Conservation (phyloP, 129 eudicot species). For the Pseudognaphalium luteoalbum region DNA sequence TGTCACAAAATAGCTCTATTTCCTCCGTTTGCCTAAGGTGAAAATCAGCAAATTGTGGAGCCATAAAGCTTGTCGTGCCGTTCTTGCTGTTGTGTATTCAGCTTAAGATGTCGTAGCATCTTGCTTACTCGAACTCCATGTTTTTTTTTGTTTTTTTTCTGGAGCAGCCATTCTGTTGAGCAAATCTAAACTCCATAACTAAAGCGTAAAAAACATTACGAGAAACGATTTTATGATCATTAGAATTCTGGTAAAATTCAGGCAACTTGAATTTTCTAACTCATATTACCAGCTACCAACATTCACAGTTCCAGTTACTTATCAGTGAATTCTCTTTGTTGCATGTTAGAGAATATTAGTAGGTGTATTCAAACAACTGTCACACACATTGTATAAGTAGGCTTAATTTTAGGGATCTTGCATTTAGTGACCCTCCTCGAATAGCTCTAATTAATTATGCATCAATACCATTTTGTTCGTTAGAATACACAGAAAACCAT, state of each 20-base stretch:
- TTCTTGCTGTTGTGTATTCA: neutral
- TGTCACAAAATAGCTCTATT: neutral
- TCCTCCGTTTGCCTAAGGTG: neutral
- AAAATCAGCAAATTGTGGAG: neutral
- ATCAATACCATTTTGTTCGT: too few relatives aligned
- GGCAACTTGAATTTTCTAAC: neutral
- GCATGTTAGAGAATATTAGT: too few relatives aligned
- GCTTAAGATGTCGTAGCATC: neutral
- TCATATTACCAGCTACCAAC: neutral
- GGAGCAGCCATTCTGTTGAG: neutral
- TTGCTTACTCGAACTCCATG: neutral
- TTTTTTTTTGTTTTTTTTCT: too few relatives aligned
- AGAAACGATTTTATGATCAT: neutral
- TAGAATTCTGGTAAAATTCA: neutral
- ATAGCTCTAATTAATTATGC: too few relatives aligned
- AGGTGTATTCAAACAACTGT: too few relatives aligned
- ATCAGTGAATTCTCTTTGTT: too few relatives aligned
- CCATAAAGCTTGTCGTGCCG: neutral
- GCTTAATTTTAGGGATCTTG: too few relatives aligned
- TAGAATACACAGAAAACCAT: too few relatives aligned
- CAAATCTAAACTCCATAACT: neutral
- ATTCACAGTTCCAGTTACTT: too few relatives aligned
- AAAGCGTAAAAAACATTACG: neutral
- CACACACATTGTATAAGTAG: too few relatives aligned
- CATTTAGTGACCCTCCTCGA: too few relatives aligned